Evolutionary conservation across 495 filamentous ascomycete genomes (phyloP).

Genomic region (Penicillium goetzii): DNA sequence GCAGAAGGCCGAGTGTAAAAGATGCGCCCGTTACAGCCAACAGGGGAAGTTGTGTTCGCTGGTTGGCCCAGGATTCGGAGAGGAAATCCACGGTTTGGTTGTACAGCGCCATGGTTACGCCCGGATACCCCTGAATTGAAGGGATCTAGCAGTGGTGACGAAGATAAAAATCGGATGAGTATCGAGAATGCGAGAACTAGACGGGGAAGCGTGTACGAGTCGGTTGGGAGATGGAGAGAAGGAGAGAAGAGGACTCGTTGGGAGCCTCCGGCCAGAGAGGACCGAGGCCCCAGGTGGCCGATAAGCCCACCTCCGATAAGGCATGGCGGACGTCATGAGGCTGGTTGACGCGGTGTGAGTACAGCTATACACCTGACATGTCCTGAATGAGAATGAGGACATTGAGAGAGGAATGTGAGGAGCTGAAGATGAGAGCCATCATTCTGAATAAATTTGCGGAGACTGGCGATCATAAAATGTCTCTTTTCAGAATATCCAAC

Average conservation of each 20-base stretch:
- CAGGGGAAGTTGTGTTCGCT: slow-evolving; percentile 45
- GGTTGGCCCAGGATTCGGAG: slow-evolving; percentile 43
- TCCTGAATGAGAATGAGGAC: background rate
- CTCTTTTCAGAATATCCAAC: background rate
- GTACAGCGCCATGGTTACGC: slow-evolving; percentile 42
- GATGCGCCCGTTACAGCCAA: slow-evolving; percentile 48
- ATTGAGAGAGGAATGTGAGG: background rate
- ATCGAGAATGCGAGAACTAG: background rate
- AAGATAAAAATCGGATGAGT: background rate
- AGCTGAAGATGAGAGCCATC: background rate
- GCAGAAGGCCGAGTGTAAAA: slow-evolving; percentile 45
- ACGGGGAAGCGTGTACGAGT: slow-evolving; percentile 2
- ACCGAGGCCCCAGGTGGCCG: slow-evolving; percentile 18
- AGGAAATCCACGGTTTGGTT: slow-evolving; percentile 45
- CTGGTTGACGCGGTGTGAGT: background rate
- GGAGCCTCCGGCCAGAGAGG: background rate
- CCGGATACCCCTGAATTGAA: slow-evolving; percentile 16
- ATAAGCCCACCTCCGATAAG: slow-evolving; percentile 15
- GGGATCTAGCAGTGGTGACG: background rate
- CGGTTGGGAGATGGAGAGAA: slow-evolving; percentile 6
- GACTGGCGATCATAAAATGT: background rate
- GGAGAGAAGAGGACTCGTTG: slow-evolving; percentile 5
- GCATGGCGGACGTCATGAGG: slow-evolving; percentile 1
- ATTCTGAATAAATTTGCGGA: background rate
- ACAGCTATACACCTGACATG: background rate